Conservation (phyloP, 202 grass and related monocot genomes). For the Panicum virgatum region DNA sequence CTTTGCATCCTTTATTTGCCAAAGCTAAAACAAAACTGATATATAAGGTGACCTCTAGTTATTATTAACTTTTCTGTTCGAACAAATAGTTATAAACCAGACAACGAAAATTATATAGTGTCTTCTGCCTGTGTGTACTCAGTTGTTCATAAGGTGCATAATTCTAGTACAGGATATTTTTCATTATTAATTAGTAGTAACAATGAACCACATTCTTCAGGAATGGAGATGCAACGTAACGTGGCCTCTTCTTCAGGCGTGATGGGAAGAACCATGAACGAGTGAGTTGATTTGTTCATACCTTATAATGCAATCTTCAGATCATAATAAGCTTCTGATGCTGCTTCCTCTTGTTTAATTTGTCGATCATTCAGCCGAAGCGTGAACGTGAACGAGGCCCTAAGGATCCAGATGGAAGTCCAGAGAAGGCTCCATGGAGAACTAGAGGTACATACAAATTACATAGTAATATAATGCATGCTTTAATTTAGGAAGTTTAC, state of each 20-base stretch:
- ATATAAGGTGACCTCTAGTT: too few species aligned
- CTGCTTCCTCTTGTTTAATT: not conserved
- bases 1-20: not conserved
- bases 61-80: not conserved
- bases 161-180: not conserved
- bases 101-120: not conserved
- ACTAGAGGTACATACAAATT: constrained; percentile 56
- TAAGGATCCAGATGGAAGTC: constrained; percentile 96
- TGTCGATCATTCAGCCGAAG: constrained; percentile 55
- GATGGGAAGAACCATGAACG: constrained; percentile 80
- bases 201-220: constrained; percentile 15
- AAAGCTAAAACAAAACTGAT: not conserved
- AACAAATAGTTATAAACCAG: not conserved
- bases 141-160: not conserved
- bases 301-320: not conserved
- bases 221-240: constrained; percentile 74
- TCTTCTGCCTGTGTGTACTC: not conserved
- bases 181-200: not conserved
- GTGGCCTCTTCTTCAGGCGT: constrained; percentile 72
- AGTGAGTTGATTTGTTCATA: constrained; percentile 53
- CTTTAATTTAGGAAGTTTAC: constrained; percentile 48
- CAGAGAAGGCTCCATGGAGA: constrained; percentile 90
- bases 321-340: constrained; percentile 16
- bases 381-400: constrained; percentile 67
- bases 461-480: not conserved